Conservation (phyloP, 2,329 filamentous ascomycete species). For the Metarhizium album region DNA sequence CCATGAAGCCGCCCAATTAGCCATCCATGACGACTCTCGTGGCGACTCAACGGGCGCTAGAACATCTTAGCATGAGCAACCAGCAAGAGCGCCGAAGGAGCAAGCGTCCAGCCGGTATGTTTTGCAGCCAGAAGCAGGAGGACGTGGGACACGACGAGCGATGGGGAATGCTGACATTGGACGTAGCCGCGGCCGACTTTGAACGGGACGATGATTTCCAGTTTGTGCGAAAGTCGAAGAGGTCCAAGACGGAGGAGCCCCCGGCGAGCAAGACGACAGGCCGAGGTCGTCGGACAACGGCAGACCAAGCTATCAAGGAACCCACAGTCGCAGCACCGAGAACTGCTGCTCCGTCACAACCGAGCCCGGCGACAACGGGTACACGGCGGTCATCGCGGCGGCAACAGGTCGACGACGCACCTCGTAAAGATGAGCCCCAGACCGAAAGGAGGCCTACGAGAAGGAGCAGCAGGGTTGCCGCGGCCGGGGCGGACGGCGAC, state of each 20-base stretch:
- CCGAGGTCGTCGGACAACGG: background rate
- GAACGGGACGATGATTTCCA: conserved; percentile 70
- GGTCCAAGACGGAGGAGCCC: conserved; percentile 45
- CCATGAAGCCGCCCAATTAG: conserved; percentile 16
- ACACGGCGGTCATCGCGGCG: conserved; percentile 24
- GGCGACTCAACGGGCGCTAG: conserved; percentile 51
- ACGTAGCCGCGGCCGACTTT: conserved; percentile 34
- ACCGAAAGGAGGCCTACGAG: conserved; percentile 30
- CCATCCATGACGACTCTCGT: conserved; percentile 63
- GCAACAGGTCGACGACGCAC: conserved; percentile 29
- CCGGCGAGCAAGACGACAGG: background rate
- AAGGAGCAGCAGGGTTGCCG: conserved; percentile 33
- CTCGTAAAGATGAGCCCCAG: conserved; percentile 24
- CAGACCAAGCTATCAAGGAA: background rate
- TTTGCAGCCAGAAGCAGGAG: background rate
- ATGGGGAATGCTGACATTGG: conserved; percentile 10
- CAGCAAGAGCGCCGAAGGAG: conserved; percentile 50
- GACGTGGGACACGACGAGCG: background rate
- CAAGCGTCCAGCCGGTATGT: conserved; percentile 54
- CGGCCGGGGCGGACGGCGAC: conserved; percentile 19
- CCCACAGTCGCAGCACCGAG: conserved; percentile 6
- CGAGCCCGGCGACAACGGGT: conserved; percentile 11
- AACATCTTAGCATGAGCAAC: conserved; percentile 60
- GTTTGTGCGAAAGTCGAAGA: conserved; percentile 59
- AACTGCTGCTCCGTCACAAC: conserved; percentile 2